These are phyloP conservation scores for Stephanodiscus minutulus DNA, from an alignment of 108 stramenopile species.

Conservation along the genomic window DNA sequence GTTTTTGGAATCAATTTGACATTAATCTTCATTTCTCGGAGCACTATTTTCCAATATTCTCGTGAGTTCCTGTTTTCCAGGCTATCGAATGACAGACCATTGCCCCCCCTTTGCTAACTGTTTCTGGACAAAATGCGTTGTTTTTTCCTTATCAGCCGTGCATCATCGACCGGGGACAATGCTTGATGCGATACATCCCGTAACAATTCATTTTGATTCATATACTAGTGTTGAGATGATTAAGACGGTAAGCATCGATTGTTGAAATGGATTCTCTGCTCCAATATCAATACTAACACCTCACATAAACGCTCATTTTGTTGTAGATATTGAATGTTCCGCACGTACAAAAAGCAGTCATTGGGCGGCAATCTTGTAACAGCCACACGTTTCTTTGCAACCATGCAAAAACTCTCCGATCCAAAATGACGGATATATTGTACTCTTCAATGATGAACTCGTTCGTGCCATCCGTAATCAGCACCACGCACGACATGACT, in stretches of 20 bases:
- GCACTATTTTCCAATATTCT: conserved; percentile 43
- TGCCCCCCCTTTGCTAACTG: conserved; percentile 1
- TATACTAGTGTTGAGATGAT: conserved; percentile 36
- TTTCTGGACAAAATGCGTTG: neutral
- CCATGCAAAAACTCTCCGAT: neutral
- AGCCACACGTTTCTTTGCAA: conserved; percentile 14
- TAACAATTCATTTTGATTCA: conserved; percentile 57
- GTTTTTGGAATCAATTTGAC: conserved; percentile 63
- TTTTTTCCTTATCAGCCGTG: conserved; percentile 10
- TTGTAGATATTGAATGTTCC: conserved; percentile 34
- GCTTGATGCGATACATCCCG: conserved; percentile 48
- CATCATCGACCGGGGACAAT: conserved; percentile 53
- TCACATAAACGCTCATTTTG: neutral
- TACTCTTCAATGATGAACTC: conserved; percentile 59
- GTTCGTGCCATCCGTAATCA: conserved; percentile 51
- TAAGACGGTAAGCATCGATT: conserved; percentile 22
- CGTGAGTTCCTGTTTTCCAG: conserved; percentile 41
- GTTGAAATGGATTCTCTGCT: neutral
- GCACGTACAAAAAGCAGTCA: conserved; percentile 27
- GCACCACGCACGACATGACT: conserved; percentile 60
- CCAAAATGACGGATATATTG: conserved; percentile 19
- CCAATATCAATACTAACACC: neutral
- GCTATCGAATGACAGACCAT: neutral
- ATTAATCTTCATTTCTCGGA: conserved; percentile 61
- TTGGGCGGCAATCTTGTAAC: conserved; percentile 7